Evolutionary conservation across 2,329 filamentous ascomycete genomes (phyloP), one percentile per base, ranked within the genome.

Genomic region (Cercospora zeae-maydis): DNA sequence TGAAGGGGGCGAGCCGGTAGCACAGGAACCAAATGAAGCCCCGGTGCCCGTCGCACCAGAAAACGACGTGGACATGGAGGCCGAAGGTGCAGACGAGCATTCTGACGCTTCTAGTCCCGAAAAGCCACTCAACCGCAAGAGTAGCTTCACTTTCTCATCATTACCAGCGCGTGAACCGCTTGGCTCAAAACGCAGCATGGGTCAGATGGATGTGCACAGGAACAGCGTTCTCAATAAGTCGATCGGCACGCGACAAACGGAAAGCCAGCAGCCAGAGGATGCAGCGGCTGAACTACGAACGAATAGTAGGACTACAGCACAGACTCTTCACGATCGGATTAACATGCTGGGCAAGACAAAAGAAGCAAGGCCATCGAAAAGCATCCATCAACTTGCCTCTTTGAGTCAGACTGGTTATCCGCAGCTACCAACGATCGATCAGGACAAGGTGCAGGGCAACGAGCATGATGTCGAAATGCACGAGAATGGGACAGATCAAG

Each of bases 131-230:
- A 84, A 96, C 68, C 88, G 93, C 64, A 98, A 98, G 81, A 96
- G 93, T 77, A 98, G 93, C 75, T 83, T 99, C 64, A 96, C 90
- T 63, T 98, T 99, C 78, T 92, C 95, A 37, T 92, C 95, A 16
- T 82, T 99, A 11, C 95, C 95, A 31, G 93, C 93, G 2, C 86
- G 95, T 65, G 93, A 98, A 72, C 93, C 93, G 36, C 81, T 98
- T 58, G 86, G 87, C 33, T 86, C 85, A 14, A 96, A 96, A 75
- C 93, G 93, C 78, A 96, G 90, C 74, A 86, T 92, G 72, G 92
- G 83, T 71, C 89, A 96, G 68, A 75, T 93, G 36, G 91, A 96
- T 58, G 71, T 70, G 27, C 66, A 68, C 31, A 84, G 89, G 63
- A 86, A 84, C 52, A 93, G 91, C 76, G 88, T 92, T 69, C 88